These are phyloP conservation scores for Rasamsonia emersonii DNA, from an alignment of 2,329 filamentous ascomycete genomes.

Conservation along the genomic window DNA sequence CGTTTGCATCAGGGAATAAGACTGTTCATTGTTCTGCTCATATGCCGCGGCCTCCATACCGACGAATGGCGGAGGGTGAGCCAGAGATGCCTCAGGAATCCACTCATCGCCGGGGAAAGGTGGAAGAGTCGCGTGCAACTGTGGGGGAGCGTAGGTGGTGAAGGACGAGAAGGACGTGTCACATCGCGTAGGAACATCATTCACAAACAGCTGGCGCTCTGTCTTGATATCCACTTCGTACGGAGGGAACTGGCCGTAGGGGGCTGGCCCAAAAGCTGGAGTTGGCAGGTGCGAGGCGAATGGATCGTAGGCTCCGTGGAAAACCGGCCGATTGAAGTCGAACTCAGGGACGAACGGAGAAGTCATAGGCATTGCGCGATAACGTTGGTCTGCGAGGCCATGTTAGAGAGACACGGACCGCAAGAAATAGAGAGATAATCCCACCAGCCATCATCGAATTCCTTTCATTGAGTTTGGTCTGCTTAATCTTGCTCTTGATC, in stretches of 20 bases:
- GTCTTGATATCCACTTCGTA: constrained; percentile 97
- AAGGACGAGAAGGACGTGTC: constrained; percentile 90
- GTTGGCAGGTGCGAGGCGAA: constrained; percentile 35
- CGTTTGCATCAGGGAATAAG: constrained; percentile 55
- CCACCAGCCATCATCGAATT: constrained; percentile 20
- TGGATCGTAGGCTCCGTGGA: constrained; percentile 35
- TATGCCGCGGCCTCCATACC: constrained; percentile 15
- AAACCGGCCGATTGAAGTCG: constrained; percentile 61
- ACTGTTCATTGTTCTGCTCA: constrained; percentile 13
- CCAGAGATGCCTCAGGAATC: constrained; percentile 62
- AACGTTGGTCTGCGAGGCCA: constrained; percentile 66
- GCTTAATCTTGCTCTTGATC: constrained; percentile 97
- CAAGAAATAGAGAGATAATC: background rate
- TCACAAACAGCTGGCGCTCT: constrained; percentile 86
- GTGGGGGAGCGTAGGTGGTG: constrained; percentile 78
- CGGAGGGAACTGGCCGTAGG: constrained; percentile 56
- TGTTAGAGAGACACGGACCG: constrained; percentile 22
- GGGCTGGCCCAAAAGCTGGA: constrained; percentile 49
- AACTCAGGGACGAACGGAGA: constrained; percentile 61
- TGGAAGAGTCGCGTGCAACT: constrained; percentile 57
- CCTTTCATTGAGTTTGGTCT: constrained; percentile 91
- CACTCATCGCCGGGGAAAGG: constrained; percentile 59
- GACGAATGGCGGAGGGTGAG: constrained; percentile 41
- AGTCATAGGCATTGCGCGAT: constrained; percentile 68
- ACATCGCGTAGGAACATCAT: constrained; percentile 74